Evolutionary conservation across 2,329 filamentous ascomycete species (phyloP).

Genomic region (Colletotrichum orbiculare): DNA sequence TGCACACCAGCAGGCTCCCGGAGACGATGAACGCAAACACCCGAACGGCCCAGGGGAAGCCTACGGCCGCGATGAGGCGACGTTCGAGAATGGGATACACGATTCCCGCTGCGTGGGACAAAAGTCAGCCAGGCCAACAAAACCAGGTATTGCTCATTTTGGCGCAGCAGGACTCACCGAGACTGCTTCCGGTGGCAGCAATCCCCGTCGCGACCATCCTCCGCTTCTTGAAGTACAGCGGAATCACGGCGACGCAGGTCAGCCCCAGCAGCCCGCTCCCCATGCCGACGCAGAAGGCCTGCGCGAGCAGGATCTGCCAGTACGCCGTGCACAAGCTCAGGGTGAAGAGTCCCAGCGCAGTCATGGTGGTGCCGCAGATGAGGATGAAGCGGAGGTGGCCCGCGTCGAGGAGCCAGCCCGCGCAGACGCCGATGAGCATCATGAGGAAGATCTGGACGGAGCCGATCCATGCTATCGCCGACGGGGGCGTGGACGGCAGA

Average conservation of each 20-base stretch:
- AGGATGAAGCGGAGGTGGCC: conserved; percentile 57
- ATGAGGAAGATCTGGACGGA: conserved; percentile 60
- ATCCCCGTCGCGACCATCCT: conserved; percentile 47
- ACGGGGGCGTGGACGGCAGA: conserved; percentile 12
- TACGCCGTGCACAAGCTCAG: conserved; percentile 49
- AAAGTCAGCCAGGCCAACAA: not conserved
- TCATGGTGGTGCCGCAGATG: conserved; percentile 51
- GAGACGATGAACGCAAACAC: conserved; percentile 31
- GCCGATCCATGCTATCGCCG: conserved; percentile 57
- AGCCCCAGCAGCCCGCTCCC: conserved; percentile 55
- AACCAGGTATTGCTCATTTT: not conserved
- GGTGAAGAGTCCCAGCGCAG: conserved; percentile 60
- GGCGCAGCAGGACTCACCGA: conserved; percentile 39
- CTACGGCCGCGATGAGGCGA: conserved; percentile 20
- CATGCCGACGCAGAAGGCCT: conserved; percentile 57
- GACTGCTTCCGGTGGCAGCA: conserved; percentile 44
- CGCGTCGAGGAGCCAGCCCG: conserved; percentile 59
- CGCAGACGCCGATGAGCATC: conserved; percentile 52
- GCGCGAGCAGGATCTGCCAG: conserved; percentile 58
- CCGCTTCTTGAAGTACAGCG: conserved; percentile 46
- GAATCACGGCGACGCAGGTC: conserved; percentile 48
- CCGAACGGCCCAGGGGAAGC: conserved; percentile 29
- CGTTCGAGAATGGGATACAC: conserved; percentile 29
- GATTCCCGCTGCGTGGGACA: conserved; percentile 7
- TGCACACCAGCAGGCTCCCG: conserved; percentile 24